Base-by-base conservation (phyloP, 306 rosid genomes). In the Glycine latifolia region DNA sequence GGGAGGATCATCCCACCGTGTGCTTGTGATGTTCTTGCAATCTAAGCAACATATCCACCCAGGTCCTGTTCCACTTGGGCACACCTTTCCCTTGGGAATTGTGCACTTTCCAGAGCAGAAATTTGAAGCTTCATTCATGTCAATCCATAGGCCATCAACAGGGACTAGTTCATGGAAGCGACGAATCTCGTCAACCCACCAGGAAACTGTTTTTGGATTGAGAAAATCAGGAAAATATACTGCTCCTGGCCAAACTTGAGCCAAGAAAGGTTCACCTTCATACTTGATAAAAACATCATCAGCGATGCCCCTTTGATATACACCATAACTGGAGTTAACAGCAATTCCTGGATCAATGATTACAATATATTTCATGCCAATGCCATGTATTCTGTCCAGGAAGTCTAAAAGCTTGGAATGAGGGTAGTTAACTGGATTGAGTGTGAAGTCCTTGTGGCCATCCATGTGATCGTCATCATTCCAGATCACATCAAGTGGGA, bases 171-270 rank as follows among this genome's bases (percentile, higher is more conserved):
- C 93, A 79, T 93, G 98, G 87, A 95, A 95, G 14, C 98, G 93
- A 48, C 81, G 88, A 33, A 95, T 79, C 89, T 95, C 99, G 61
- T 91, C 98, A 14, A 75, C 91, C 98, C 98, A 95, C 98, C 98
- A 93, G 8, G 85, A 78, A 81, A 93, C 94, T 20, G 99, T 93
- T 83, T 84, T 88, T 14, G 97, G 98, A 79, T 95, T 89, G 15
- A 95, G 97, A 81, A 85, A 95, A 89, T 93, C 98, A 2, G 96
- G 98, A 62, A 95, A 93, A 87, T 95, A 65, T 0, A 93, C 99
- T 7, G 98, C 96, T 3, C 99, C 99, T 0, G 99, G 99, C 99
- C 98, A 95, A 55, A 93, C 98, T 84, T 90, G 94, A 78, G 94
- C 99, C 85, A 95, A 33, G 89, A 39, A 95, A 8, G 96, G 97